Conservation (phyloP, 768 basidiomycete species). For the Mycena rosella region DNA sequence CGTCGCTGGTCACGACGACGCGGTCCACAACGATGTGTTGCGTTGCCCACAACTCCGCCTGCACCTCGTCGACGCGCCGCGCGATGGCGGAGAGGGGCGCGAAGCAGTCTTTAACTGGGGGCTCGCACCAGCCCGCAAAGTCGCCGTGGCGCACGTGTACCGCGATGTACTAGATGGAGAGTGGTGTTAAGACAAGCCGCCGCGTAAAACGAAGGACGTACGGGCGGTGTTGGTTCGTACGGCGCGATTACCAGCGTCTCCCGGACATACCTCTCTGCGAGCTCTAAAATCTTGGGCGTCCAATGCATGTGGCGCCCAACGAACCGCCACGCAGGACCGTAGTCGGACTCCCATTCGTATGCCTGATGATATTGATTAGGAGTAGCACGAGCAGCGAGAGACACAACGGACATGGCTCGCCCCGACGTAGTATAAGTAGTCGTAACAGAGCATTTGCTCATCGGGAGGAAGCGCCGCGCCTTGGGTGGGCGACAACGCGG, state of each 20-base stretch:
- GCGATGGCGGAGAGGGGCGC: constrained; percentile 45
- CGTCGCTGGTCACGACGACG: constrained; percentile 58
- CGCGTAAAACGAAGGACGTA: constrained; percentile 30
- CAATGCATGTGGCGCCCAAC: constrained; percentile 48
- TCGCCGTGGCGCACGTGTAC: constrained; percentile 52
- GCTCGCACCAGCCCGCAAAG: constrained; percentile 45
- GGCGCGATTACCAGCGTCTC: constrained; percentile 31
- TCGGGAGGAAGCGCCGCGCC: constrained; percentile 37
- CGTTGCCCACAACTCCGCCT: constrained; percentile 42
- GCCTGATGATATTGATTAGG: constrained; percentile 25
- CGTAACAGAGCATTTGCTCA: constrained; percentile 43
- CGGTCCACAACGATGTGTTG: constrained; percentile 39
- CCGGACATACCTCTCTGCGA: constrained; percentile 43
- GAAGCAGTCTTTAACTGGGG: constrained; percentile 45
- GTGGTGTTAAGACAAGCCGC: constrained; percentile 38
- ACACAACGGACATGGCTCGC: constrained; percentile 31
- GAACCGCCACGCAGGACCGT: constrained; percentile 50
- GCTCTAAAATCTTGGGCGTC: constrained; percentile 38
- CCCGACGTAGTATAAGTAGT: constrained; percentile 43
- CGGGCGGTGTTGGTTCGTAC: constrained; percentile 42
- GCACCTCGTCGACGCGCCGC: constrained; percentile 47
- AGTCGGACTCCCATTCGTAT: constrained; percentile 47
- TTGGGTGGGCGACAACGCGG: constrained; percentile 37
- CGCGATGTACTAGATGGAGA: constrained; percentile 45
- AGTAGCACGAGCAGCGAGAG: not conserved